Conservation (phyloP, 2,329 filamentous ascomycete genomes). For the Teratosphaeriaceae sp. region DNA sequence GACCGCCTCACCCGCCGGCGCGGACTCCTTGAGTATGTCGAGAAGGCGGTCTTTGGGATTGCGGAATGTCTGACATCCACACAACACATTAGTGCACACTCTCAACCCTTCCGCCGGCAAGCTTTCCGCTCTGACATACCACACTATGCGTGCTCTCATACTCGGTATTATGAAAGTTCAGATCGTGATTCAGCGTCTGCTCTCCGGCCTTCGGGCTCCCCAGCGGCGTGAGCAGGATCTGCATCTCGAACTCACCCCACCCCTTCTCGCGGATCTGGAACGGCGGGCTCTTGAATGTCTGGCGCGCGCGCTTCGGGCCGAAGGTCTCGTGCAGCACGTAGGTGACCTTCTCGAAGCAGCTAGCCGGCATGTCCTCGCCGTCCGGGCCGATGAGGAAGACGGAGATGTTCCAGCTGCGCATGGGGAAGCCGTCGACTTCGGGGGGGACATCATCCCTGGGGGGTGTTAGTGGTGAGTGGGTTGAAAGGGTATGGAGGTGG, state of each 20-base stretch:
- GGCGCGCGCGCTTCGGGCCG: slow-evolving; percentile 61
- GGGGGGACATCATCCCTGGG: slow-evolving; percentile 64
- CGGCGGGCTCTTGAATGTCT: slow-evolving; percentile 77
- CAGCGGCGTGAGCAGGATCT: slow-evolving; percentile 71
- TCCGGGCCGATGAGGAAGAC: slow-evolving; percentile 78
- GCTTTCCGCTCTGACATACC: slow-evolving; percentile 37
- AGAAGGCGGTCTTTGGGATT: slow-evolving; percentile 87
- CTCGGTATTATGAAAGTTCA: slow-evolving; percentile 76
- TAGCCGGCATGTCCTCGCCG: slow-evolving; percentile 76
- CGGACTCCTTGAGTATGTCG: slow-evolving; percentile 72
- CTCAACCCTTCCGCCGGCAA: not conserved
- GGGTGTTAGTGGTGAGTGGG: slow-evolving; percentile 1
- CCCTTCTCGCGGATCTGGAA: slow-evolving; percentile 90
- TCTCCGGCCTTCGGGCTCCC: slow-evolving; percentile 71
- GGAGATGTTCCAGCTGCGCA: slow-evolving; percentile 87
- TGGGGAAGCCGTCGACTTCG: slow-evolving; percentile 79
- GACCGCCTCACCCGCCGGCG: slow-evolving; percentile 55
- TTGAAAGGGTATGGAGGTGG: slow-evolving; percentile 4
- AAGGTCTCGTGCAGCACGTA: slow-evolving; percentile 96
- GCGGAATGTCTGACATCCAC: slow-evolving; percentile 60
- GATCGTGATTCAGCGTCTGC: slow-evolving; percentile 72
- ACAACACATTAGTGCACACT: no score
- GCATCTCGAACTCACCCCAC: slow-evolving; percentile 98
- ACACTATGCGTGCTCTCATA: slow-evolving; percentile 81
- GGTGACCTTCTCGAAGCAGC: slow-evolving; percentile 81